These are phyloP conservation scores for Zychaea mexicana DNA, from an alignment of 371 early-diverging fungal species.

Conservation along the genomic window DNA sequence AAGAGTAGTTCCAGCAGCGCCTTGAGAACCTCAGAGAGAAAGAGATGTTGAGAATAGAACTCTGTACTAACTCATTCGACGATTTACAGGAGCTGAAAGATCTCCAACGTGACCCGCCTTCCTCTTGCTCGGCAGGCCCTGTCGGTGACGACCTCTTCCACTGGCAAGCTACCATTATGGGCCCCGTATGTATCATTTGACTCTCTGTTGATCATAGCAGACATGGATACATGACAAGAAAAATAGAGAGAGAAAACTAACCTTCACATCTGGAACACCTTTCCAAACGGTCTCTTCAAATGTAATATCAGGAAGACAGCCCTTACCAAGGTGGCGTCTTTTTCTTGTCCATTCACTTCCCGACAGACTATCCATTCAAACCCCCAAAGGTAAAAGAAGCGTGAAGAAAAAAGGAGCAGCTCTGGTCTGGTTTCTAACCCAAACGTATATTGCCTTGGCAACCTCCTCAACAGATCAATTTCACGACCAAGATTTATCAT, in stretches of 20 bases:
- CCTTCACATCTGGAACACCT: not conserved
- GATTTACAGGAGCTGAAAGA: conserved; percentile 87
- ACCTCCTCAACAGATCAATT: conserved; percentile 75
- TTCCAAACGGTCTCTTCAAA: too few relatives aligned
- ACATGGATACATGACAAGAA: too few relatives aligned
- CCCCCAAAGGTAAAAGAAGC: conserved; percentile 86
- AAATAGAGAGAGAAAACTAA: not conserved
- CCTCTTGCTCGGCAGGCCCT: conserved; percentile 94
- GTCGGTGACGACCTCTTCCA: conserved; percentile 87
- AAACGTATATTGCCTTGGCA: not conserved
- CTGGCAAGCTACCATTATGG: conserved; percentile 98
- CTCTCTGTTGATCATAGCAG: too few relatives aligned
- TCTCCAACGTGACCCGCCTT: conserved; percentile 94
- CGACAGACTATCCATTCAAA: conserved; percentile 99
- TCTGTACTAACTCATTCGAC: not conserved
- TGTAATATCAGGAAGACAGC: conserved; percentile 49
- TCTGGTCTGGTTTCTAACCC: not conserved
- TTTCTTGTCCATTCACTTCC: conserved; percentile 98
- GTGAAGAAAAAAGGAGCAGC: not conserved
- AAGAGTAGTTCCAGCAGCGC: too few relatives aligned
- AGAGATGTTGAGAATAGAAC: not conserved
- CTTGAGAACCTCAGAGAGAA: too few relatives aligned
- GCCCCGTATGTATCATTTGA: conserved; percentile 71
- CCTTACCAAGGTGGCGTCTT: conserved; percentile 92
- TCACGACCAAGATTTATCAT: conserved; percentile 98